Evolutionary conservation across 2,329 filamentous ascomycete genomes (phyloP), one percentile per base, ranked within the genome.

Genomic region (Metarhizium rileyi): DNA sequence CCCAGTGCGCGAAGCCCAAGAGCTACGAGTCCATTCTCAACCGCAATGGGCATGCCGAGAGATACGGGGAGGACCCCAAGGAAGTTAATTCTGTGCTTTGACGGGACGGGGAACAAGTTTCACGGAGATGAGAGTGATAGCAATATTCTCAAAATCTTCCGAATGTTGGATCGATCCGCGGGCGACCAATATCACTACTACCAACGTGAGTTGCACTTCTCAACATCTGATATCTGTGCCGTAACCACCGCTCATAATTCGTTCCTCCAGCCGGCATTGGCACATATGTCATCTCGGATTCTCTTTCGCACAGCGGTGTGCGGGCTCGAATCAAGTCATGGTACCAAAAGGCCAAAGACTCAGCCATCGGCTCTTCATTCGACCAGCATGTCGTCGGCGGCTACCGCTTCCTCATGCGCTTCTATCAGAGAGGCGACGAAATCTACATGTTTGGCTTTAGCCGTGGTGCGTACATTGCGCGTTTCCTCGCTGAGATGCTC

Each of bases 341-440:
- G 79, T 85, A 83, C 59, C 67, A 75, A 41, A 87, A 87, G 57
- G 81, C 84, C 52, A 88, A 88, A 57, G 87, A 93, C 63, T 87
- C 84, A 3, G 87, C 87, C 9, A 67, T 94, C 52, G 88, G 88
- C 1, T 85, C 84, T 0, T 88, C 84, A 0, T 91, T 94, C 55
- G 86, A 86, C 56, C 77, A 88, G 50, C 87, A 93, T 66, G 87
- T 93, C 10, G 86, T 93, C 57, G 87, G 83, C 7, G 87, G 86
- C 1, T 93, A 93, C 66, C 81, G 83, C 49, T 88, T 90, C 63
- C 71, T 89, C 43, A 87, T 88, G 83, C 77, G 81, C 18, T 86
- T 83, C 62, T 87, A 87, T 61, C 73, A 73, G 42, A 75, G 77
- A 0, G 77, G 77, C 23, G 78, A 82, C 52, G 75, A 81, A 51